phyloP scores from a whole-genome alignment of 2,329 filamentous ascomycete genomes.

The Claviceps fusiformis region DNA sequence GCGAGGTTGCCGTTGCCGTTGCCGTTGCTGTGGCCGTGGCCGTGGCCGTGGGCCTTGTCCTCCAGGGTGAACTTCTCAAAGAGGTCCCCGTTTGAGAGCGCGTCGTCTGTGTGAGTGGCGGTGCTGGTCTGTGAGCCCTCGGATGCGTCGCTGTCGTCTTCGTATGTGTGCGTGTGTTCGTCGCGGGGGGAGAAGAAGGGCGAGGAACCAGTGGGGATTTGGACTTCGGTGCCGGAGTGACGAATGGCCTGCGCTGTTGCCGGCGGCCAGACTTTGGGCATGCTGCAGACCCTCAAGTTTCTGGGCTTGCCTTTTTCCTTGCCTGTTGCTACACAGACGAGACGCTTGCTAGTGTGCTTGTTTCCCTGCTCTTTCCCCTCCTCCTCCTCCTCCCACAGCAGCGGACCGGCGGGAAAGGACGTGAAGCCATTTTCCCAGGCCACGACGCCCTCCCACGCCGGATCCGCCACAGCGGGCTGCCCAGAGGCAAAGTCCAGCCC shows the following conservation, averaged over 20 bases:
- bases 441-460: constrained; percentile 34
- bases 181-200: background rate
- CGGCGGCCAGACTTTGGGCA: constrained; percentile 27
- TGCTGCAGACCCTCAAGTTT: constrained; percentile 34
- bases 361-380: constrained; percentile 32
- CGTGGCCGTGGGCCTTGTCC: too few species aligned
- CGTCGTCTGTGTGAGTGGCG: constrained; percentile 9
- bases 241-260: background rate
- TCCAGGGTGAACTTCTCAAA: constrained; percentile 20
- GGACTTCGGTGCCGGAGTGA: background rate
- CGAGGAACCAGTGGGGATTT: too few species aligned
- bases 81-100: constrained; percentile 15
- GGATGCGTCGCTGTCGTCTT: background rate
- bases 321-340: constrained; percentile 36
- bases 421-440: constrained; percentile 38
- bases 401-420: constrained; percentile 42
- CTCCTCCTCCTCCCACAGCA: constrained; percentile 38
- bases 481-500: constrained; percentile 74
- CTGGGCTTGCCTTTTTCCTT: constrained; percentile 30
- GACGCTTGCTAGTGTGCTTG: constrained; percentile 9
- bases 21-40: too few species aligned
- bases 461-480: constrained; percentile 60
- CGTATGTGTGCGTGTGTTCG: constrained; percentile 17
- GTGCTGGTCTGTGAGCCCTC: constrained; percentile 15
- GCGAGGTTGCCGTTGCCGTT: constrained; percentile 7